These are phyloP conservation scores for Obba rivulosa DNA, from an alignment of 768 basidiomycete genomes.

Conservation along the genomic window DNA sequence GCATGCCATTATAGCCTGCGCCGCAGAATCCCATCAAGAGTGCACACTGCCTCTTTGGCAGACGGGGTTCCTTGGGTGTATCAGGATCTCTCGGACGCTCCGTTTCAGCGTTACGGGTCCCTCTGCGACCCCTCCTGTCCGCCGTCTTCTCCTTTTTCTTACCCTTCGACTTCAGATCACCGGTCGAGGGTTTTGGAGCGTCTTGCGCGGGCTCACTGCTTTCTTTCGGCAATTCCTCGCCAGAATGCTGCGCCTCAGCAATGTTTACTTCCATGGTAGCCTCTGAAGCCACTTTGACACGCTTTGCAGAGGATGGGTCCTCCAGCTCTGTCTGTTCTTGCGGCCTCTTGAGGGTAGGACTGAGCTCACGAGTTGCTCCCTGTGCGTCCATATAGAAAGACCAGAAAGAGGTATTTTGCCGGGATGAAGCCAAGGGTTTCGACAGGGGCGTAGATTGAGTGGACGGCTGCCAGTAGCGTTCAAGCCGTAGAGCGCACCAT, in stretches of 20 bases:
- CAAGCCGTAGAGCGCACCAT: too few species aligned
- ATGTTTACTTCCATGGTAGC: not conserved
- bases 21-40: slow-evolving; percentile 90
- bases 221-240: not conserved
- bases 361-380: not conserved
- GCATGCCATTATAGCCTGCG: slow-evolving; percentile 90
- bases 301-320: slow-evolving; percentile 3
- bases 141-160: slow-evolving; percentile 11
- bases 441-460: not conserved
- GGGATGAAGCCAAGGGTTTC: not conserved
- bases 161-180: not conserved
- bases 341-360: slow-evolving; percentile 7
- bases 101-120: slow-evolving; percentile 13
- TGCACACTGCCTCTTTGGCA: slow-evolving; percentile 83
- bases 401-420: too few species aligned
- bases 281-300: slow-evolving; percentile 5
- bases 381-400: not conserved
- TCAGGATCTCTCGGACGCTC: slow-evolving; percentile 6
- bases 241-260: not conserved
- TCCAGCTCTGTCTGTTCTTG: not conserved
- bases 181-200: not conserved
- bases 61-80: slow-evolving; percentile 42
- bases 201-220: not conserved
- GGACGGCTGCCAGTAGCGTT: too few species aligned
- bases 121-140: slow-evolving; percentile 13